These are phyloP conservation scores for Debaryomyces tyrocola DNA, from an alignment of 805 yeast genomes.

Conservation along the genomic window DNA sequence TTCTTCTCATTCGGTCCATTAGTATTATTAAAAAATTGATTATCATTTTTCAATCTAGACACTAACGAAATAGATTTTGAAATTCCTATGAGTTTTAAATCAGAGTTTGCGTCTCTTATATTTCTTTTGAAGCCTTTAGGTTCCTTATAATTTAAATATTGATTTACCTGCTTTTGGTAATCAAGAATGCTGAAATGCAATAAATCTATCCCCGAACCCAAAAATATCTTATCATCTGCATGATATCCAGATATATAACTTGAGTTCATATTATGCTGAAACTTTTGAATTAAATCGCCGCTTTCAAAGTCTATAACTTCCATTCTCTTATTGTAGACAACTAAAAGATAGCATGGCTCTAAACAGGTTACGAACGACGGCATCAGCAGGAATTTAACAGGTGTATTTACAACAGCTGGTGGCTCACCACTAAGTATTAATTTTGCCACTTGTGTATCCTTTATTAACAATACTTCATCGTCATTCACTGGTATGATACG, in stretches of 20 bases:
- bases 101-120: constrained; percentile 25
- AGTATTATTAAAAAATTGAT: constrained; percentile 23
- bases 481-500: constrained; percentile 17
- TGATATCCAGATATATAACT: constrained; percentile 17
- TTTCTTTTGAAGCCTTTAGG: constrained; percentile 16
- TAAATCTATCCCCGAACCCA: constrained; percentile 31
- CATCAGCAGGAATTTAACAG: constrained; percentile 20
- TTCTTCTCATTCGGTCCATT: constrained; percentile 12
- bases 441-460: constrained; percentile 32
- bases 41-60: constrained; percentile 19
- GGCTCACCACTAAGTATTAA: constrained; percentile 7
- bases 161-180: constrained; percentile 36
- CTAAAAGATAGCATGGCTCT: constrained; percentile 33
- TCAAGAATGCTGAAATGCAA: constrained; percentile 28
- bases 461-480: constrained; percentile 24
- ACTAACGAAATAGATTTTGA: constrained; percentile 34
- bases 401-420: constrained; percentile 13
- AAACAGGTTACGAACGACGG: constrained; percentile 29
- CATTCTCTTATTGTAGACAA: constrained; percentile 28
- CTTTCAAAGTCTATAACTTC: constrained; percentile 35
- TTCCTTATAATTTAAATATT: constrained; percentile 25
- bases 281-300: constrained; percentile 36
- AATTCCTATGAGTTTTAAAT: constrained; percentile 31
- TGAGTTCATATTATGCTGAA: constrained; percentile 32
- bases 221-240: constrained; percentile 11